These are phyloP conservation scores for Lonicera japonica DNA, from an alignment of 129 eudicot species.

Conservation along the genomic window DNA sequence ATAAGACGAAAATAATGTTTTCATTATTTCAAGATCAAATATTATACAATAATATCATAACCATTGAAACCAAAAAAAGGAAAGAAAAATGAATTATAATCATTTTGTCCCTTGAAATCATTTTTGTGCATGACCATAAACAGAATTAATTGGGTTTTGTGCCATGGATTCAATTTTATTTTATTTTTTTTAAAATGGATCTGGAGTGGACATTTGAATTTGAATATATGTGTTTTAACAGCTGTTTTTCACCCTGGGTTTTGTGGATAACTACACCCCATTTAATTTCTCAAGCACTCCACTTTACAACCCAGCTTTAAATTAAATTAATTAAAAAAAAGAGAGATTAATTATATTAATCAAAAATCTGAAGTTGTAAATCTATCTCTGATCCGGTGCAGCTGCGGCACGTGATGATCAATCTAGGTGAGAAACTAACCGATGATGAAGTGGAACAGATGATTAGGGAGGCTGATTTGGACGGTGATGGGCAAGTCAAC, in stretches of 20 bases:
- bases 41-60: no score
- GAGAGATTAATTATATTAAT: no score
- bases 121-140: neutral
- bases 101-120: neutral
- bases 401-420: constrained; percentile 62
- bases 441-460: constrained; percentile 60
- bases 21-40: no score
- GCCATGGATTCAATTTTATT: neutral
- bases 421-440: constrained; percentile 51
- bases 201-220: constrained; percentile 7
- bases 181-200: no score
- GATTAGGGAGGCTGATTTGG: constrained; percentile 57
- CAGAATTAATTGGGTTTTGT: neutral
- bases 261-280: neutral
- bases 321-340: no score
- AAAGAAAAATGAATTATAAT: no score
- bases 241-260: constrained; percentile 12
- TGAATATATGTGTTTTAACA: constrained; percentile 20
- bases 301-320: constrained; percentile 5
- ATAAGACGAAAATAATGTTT: no score
- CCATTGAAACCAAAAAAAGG: no score
- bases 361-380: neutral
- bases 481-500: constrained; percentile 64
- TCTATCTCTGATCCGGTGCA: constrained; percentile 13
- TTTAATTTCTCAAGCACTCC: constrained; percentile 4